Evolutionary conservation across 2,329 filamentous ascomycete genomes (phyloP).

Genomic region (Diaporthe amygdali): DNA sequence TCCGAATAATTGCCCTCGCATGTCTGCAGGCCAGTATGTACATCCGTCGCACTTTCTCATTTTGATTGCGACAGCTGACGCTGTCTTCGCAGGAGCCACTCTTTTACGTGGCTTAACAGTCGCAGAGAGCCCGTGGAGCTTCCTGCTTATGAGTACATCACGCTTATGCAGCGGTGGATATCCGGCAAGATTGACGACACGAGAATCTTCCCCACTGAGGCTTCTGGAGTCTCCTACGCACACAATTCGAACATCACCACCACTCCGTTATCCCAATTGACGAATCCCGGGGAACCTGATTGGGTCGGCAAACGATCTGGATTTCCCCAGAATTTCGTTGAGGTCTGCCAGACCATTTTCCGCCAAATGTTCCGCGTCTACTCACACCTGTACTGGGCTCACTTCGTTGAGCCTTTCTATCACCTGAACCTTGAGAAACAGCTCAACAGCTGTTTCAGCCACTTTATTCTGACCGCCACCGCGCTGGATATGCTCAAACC

Average conservation of each 20-base stretch:
- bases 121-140: constrained; percentile 89
- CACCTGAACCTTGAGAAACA: constrained; percentile 82
- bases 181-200: constrained; percentile 92
- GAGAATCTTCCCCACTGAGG: constrained; percentile 88
- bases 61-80: constrained; percentile 21
- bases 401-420: constrained; percentile 86
- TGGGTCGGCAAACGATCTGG: constrained; percentile 94
- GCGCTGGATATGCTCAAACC: constrained; percentile 84
- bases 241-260: constrained; percentile 64
- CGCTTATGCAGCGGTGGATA: constrained; percentile 96
- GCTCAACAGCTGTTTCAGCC: constrained; percentile 86
- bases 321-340: constrained; percentile 88
- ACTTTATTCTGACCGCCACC: constrained; percentile 81
- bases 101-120: constrained; percentile 94
- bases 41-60: neutral
- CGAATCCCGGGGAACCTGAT: constrained; percentile 64
- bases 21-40: constrained; percentile 93
- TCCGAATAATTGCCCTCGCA: constrained; percentile 80
- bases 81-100: constrained; percentile 69
- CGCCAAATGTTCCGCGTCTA: constrained; percentile 99
- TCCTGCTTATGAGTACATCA: constrained; percentile 91
- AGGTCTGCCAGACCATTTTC: constrained; percentile 92
- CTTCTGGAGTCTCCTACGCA: constrained; percentile 70
- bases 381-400: constrained; percentile 96
- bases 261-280: constrained; percentile 66